These are phyloP conservation scores for Geranium brycei DNA, from an alignment of 345 rosid species.

Conservation along the genomic window DNA sequence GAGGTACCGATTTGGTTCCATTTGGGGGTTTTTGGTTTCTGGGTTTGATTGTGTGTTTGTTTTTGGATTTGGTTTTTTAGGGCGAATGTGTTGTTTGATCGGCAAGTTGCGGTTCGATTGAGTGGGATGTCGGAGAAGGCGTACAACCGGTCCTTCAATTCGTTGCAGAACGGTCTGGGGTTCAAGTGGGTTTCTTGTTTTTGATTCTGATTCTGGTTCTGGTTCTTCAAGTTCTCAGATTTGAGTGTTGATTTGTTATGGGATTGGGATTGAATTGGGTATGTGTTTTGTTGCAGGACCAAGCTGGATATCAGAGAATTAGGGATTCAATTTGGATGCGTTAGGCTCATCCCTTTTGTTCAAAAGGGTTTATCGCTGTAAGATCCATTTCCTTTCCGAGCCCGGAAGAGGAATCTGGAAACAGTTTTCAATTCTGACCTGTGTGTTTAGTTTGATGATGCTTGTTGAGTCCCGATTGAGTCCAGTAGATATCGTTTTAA, in stretches of 20 bases:
- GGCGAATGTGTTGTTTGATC: constrained; percentile 57
- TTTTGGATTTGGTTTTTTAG: constrained; percentile 18
- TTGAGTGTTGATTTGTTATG: not conserved
- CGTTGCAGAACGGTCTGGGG: constrained; percentile 65
- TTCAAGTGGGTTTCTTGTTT: constrained; percentile 40
- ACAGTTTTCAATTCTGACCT: not conserved
- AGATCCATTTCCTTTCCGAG: constrained; percentile 12
- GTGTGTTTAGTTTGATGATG: not conserved
- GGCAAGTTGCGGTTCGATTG: constrained; percentile 49
- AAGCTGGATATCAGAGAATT: constrained; percentile 61
- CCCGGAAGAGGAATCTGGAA: not conserved
- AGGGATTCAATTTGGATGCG: constrained; percentile 83
- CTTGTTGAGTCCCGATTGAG: too few relatives aligned
- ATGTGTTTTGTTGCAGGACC: constrained; percentile 25
- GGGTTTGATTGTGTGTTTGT: not conserved
- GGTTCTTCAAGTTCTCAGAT: not conserved
- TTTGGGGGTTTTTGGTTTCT: not conserved
- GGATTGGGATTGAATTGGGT: not conserved
- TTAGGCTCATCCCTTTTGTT: constrained; percentile 73
- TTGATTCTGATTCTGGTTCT: not conserved
- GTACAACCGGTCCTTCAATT: constrained; percentile 67
- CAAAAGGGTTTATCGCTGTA: constrained; percentile 57
- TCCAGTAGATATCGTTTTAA: not conserved
- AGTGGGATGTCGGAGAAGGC: constrained; percentile 95
- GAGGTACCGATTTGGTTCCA: constrained; percentile 21